These are phyloP conservation scores for Anaeromyces robustus DNA, from an alignment of 192 early-diverging fungal species.

Conservation along the genomic window DNA sequence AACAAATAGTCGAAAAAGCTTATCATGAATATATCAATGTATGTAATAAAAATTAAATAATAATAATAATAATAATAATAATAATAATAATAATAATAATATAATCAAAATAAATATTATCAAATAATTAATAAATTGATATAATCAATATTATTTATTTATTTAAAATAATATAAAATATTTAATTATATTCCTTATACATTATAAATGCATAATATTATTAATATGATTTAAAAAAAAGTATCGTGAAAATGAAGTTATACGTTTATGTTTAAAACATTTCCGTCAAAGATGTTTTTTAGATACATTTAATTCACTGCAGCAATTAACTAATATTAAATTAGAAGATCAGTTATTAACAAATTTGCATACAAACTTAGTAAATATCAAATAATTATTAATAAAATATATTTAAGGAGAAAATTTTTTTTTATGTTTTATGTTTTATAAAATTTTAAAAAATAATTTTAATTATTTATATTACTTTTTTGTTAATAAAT, in stretches of 20 bases:
- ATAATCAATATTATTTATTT: not conserved
- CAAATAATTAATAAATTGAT: too few species aligned
- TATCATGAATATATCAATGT: constrained; percentile 49
- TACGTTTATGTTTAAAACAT: constrained; percentile 76
- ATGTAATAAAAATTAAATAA: constrained; percentile 8
- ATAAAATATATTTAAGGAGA: too few species aligned
- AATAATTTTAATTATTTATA: too few species aligned
- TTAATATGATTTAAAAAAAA: too few species aligned
- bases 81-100: not conserved
- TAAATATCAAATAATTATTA: too few species aligned
- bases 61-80: not conserved
- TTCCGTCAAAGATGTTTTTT: constrained; percentile 66
- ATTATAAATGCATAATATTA: too few species aligned
- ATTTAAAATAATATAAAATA: constrained; percentile 1
- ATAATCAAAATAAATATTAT: too few species aligned
- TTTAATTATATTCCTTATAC: too few species aligned
- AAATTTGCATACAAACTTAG: constrained; percentile 41
- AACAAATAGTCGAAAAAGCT: constrained; percentile 46
- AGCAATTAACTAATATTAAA: constrained; percentile 36
- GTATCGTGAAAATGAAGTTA: constrained; percentile 62
- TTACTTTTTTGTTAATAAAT: not conserved
- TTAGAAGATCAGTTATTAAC: constrained; percentile 75
- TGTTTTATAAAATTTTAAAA: too few species aligned
- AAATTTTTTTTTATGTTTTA: too few species aligned
- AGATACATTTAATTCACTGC: constrained; percentile 53